Percentiles rank a stretch among this genome's conserved stretches.
These are phyloP conservation scores for Phytophthora lateralis DNA, from an alignment of 352 stramenopile species.

Conservation along the genomic window DNA sequence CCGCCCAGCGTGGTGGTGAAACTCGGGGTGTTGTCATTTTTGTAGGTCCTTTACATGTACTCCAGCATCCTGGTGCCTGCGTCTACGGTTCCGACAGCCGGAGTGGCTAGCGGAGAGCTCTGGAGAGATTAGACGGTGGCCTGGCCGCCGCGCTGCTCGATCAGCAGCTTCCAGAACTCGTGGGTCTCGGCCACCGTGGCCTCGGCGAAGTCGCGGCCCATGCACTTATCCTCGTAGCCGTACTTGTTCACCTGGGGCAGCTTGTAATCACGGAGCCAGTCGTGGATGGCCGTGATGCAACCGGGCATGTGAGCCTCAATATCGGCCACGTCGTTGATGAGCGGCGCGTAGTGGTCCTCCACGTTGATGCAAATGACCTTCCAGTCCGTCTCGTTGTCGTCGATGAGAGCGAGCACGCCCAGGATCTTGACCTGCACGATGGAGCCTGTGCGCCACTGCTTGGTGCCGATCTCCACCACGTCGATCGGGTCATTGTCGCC, in stretches of 20 bases:
- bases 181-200: slow-evolving; percentile 85
- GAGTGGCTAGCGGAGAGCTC: slow-evolving; percentile 15
- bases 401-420: slow-evolving; percentile 98
- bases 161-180: slow-evolving; percentile 92
- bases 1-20: slow-evolving; percentile 15
- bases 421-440: slow-evolving; percentile 98
- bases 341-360: slow-evolving; percentile 95
- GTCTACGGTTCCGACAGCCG: slow-evolving; percentile 31
- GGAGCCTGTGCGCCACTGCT: slow-evolving; percentile 91
- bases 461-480: slow-evolving; percentile 97
- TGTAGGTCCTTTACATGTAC: slow-evolving; percentile 34
- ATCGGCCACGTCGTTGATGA: slow-evolving; percentile 98
- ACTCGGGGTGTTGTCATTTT: slow-evolving; percentile 31
- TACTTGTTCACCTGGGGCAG: slow-evolving; percentile 99
- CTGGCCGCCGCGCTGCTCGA: slow-evolving; percentile 83
- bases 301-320: slow-evolving; percentile 96
- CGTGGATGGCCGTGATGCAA: slow-evolving; percentile 92
- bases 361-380: slow-evolving; percentile 98
- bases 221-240: slow-evolving; percentile 98
- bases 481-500: slow-evolving; percentile 99
- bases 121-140: slow-evolving; percentile 67
- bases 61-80: slow-evolving; percentile 33
- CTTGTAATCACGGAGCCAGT: slow-evolving; percentile 99
- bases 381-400: slow-evolving; percentile 99
- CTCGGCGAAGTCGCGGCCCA: slow-evolving; percentile 90